Conservation (phyloP, 768 basidiomycete species). For the Cantharellus anzutake region DNA sequence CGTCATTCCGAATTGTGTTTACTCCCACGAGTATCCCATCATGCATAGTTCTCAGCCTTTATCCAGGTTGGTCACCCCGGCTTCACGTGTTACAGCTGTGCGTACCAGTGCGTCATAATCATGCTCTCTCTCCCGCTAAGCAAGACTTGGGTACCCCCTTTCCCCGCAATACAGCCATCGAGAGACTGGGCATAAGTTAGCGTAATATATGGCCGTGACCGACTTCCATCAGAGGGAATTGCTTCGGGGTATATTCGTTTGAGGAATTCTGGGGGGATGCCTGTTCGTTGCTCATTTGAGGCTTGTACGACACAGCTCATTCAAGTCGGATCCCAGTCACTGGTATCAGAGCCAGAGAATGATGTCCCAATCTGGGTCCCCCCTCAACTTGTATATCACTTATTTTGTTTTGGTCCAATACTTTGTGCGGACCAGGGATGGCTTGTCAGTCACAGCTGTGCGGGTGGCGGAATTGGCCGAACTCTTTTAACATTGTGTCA, state of each 20-base stretch:
- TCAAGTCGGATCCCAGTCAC: too few species aligned
- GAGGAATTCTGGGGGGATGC: neutral
- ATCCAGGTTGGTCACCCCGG: neutral
- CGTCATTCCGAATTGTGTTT: slow-evolving; percentile 75
- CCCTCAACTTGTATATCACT: too few species aligned
- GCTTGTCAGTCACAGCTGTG: too few species aligned
- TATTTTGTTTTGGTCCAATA: too few species aligned
- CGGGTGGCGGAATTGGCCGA: too few species aligned
- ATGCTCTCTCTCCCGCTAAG: slow-evolving; percentile 78
- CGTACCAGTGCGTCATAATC: slow-evolving; percentile 86
- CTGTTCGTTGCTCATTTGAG: neutral
- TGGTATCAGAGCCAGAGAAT: too few species aligned
- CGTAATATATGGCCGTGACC: slow-evolving; percentile 40
- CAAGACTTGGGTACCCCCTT: slow-evolving; percentile 48
- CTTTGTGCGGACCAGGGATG: too few species aligned
- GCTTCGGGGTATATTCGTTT: neutral
- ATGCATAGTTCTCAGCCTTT: slow-evolving; percentile 80
- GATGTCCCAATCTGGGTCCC: too few species aligned
- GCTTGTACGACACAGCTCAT: too few species aligned
- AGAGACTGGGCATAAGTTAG: slow-evolving; percentile 69
- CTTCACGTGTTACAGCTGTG: neutral
- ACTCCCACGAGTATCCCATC: slow-evolving; percentile 85
- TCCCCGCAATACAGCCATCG: slow-evolving; percentile 73
- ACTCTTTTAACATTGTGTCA: too few species aligned
- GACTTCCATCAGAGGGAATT: neutral